phyloP scores from a whole-genome alignment of 306 rosid genomes.

The Glycine tomentella region DNA sequence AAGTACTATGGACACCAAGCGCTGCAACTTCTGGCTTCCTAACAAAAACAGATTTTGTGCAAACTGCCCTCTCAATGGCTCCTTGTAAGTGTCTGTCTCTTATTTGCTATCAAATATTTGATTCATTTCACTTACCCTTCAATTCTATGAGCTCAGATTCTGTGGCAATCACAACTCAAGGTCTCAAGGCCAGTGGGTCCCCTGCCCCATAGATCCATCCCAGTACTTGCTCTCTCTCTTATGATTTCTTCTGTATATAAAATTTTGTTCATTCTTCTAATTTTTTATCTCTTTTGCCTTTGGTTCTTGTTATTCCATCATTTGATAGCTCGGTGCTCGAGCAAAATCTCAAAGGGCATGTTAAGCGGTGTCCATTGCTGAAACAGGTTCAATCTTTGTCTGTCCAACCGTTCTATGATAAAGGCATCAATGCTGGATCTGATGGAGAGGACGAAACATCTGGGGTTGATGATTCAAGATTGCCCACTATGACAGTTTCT shows the following conservation, averaged over 20 bases:
- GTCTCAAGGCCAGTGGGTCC: constrained; percentile 75
- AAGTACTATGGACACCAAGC: constrained; percentile 58
- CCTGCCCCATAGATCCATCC: constrained; percentile 89
- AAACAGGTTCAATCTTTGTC: constrained; percentile 77
- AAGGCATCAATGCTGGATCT: constrained; percentile 86
- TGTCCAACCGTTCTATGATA: constrained; percentile 70
- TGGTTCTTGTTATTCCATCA: constrained; percentile 35
- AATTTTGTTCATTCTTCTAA: constrained; percentile 27
- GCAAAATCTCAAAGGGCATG: constrained; percentile 77
- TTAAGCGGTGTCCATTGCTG: constrained; percentile 82
- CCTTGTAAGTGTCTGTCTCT: constrained; percentile 58
- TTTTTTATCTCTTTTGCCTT: constrained; percentile 3
- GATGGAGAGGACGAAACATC: constrained; percentile 56
- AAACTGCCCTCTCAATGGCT: constrained; percentile 57
- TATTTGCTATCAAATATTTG: background rate
- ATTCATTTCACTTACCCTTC: constrained; percentile 42
- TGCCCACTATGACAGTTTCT: constrained; percentile 45
- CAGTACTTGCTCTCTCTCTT: constrained; percentile 59
- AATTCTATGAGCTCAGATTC: constrained; percentile 56
- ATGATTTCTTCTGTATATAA: constrained; percentile 14
- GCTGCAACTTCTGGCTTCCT: constrained; percentile 90
- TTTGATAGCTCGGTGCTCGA: constrained; percentile 76
- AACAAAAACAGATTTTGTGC: constrained; percentile 89
- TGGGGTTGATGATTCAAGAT: constrained; percentile 40
- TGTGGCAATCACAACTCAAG: constrained; percentile 92